phyloP scores from a whole-genome alignment of 2,329 filamentous ascomycete species.

The Acrocalymma vagum region DNA sequence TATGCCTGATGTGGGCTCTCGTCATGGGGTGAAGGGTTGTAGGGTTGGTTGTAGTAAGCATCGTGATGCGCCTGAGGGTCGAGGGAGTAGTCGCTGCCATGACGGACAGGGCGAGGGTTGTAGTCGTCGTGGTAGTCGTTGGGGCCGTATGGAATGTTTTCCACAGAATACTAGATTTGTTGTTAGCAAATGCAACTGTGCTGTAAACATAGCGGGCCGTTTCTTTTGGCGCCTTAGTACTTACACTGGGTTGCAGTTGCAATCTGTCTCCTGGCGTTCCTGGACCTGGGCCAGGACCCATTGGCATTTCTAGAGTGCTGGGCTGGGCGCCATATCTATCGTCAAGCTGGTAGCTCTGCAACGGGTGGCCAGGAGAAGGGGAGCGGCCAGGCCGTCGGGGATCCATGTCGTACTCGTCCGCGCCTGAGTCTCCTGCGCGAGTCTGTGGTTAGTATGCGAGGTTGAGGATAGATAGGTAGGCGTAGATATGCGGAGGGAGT shows the following conservation, averaged over 20 bases:
- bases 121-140: constrained; percentile 65
- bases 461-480: constrained; percentile 21
- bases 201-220: too few species aligned
- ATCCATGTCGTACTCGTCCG: constrained; percentile 56
- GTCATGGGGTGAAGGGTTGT: constrained; percentile 73
- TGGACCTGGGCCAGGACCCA: constrained; percentile 62
- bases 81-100: constrained; percentile 73
- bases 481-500: constrained; percentile 10
- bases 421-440: constrained; percentile 24
- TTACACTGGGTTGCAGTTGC: constrained; percentile 83
- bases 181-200: constrained; percentile 14
- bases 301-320: constrained; percentile 73
- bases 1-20: constrained; percentile 64
- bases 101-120: constrained; percentile 58
- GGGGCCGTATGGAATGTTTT: constrained; percentile 72
- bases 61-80: constrained; percentile 89
- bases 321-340: constrained; percentile 70
- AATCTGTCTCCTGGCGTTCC: constrained; percentile 77
- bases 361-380: constrained; percentile 79
- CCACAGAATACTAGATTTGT: constrained; percentile 71
- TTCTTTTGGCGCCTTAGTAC: too few species aligned
- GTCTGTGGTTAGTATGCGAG: constrained; percentile 18
- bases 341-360: constrained; percentile 82
- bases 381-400: constrained; percentile 63
- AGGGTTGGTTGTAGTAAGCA: constrained; percentile 83